phyloP scores from a whole-genome alignment of 106 monocot genomes.

The Ottelia alismoides region DNA sequence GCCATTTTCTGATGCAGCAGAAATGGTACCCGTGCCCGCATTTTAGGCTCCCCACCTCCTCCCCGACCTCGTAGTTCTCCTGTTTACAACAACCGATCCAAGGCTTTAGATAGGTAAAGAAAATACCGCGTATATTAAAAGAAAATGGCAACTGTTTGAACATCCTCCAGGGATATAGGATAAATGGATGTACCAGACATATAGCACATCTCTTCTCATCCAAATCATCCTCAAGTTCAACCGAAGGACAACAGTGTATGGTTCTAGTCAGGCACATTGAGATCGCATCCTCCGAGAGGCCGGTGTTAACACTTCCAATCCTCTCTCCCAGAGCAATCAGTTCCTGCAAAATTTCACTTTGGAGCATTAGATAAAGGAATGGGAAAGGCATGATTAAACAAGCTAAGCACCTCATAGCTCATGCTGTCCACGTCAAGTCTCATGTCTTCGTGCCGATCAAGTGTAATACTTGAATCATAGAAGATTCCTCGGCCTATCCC shows the following conservation, averaged over 20 bases:
- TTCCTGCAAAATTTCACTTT: no score
- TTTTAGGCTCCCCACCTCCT: slow-evolving; percentile 33
- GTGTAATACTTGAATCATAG: slow-evolving; percentile 11
- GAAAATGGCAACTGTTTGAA: background rate
- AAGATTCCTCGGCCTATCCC: background rate
- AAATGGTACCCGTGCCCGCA: slow-evolving; percentile 56
- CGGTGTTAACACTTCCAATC: slow-evolving; percentile 52
- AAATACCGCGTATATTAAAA: background rate
- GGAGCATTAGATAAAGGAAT: no score
- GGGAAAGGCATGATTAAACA: no score
- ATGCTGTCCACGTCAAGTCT: slow-evolving; percentile 53
- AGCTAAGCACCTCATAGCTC: slow-evolving; percentile 50
- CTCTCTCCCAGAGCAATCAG: slow-evolving; percentile 66
- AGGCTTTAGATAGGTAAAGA: background rate
- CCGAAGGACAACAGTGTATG: slow-evolving; percentile 7
- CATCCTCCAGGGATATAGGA: no score
- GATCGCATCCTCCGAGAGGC: slow-evolving; percentile 34
- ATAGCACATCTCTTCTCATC: slow-evolving; percentile 28
- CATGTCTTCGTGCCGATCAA: slow-evolving; percentile 45
- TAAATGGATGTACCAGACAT: slow-evolving; percentile 63
- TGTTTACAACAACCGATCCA: slow-evolving; percentile 5
- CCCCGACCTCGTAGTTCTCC: slow-evolving; percentile 51
- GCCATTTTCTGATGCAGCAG: slow-evolving; percentile 57
- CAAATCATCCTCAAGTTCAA: slow-evolving; percentile 3
- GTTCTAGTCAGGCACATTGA: slow-evolving; percentile 21